Percentiles rank a stretch among this genome's conserved stretches.
phyloP scores from a whole-genome alignment of 768 basidiomycete species.

The Leccinum broughii region DNA sequence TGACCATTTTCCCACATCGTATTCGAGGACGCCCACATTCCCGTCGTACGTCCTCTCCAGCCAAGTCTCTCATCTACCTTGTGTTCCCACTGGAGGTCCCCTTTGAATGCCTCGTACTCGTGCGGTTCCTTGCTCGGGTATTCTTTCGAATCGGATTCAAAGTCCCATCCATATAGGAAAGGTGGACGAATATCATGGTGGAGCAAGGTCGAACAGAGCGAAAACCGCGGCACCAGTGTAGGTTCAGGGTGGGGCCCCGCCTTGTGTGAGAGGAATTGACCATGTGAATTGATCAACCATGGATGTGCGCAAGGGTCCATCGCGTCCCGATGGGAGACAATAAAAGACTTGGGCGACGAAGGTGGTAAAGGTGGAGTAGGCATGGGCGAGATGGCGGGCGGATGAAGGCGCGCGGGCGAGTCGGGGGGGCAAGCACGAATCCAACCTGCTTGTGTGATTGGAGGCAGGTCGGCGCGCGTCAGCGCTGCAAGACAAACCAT shows the following conservation, averaged over 20 bases:
- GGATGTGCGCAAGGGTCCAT: conserved; percentile 43
- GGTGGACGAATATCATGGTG: conserved; percentile 59
- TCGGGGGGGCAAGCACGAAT: conserved; percentile 20
- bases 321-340: conserved; percentile 35
- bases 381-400: conserved; percentile 29
- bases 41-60: conserved; percentile 79
- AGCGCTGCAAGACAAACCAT: conserved; percentile 25
- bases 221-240: conserved; percentile 52
- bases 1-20: conserved; percentile 54
- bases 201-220: conserved; percentile 47
- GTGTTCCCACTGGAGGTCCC: conserved; percentile 62
- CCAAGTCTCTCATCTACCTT: conserved; percentile 61
- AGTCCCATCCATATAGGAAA: conserved; percentile 48
- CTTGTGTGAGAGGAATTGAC: conserved; percentile 50
- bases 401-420: conserved; percentile 29
- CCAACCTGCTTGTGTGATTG: conserved; percentile 29
- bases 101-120: conserved; percentile 35
- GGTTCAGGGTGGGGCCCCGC: conserved; percentile 45
- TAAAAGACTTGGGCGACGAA: conserved; percentile 29
- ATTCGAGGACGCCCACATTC: conserved; percentile 44
- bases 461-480: conserved; percentile 34
- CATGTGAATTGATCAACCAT: conserved; percentile 41
- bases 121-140: not conserved
- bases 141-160: conserved; percentile 31
- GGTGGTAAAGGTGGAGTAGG: not conserved